These are phyloP conservation scores for Pyracantha coccinea DNA, from an alignment of 331 rosid species.

Conservation along the genomic window DNA sequence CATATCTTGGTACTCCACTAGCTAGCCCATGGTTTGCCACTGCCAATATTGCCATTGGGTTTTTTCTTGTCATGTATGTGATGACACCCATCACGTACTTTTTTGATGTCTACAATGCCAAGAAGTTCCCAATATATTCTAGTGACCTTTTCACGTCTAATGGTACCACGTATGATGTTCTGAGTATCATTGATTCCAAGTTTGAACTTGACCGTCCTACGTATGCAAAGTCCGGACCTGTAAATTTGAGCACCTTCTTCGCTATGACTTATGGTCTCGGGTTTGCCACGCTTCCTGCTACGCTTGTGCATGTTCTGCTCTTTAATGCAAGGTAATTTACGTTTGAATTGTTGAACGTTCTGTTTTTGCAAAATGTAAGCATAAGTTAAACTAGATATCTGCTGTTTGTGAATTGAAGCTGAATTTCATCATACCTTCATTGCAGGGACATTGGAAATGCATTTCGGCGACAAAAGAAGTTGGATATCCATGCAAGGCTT, in stretches of 20 bases:
- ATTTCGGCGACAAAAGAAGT: conserved; percentile 27
- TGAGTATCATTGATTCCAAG: conserved; percentile 40
- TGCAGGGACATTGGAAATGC: conserved; percentile 53
- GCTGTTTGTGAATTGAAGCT: neutral
- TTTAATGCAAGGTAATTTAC: conserved; percentile 57
- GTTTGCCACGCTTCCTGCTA: conserved; percentile 71
- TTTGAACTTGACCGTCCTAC: conserved; percentile 60
- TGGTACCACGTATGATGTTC: conserved; percentile 48
- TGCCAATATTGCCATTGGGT: conserved; percentile 58
- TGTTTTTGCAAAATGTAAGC: neutral
- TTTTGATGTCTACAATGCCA: conserved; percentile 41
- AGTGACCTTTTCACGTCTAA: conserved; percentile 49
- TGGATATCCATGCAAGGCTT: conserved; percentile 64
- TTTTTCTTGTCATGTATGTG: conserved; percentile 53
- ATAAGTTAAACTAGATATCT: neutral
- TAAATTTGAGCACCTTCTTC: conserved; percentile 78
- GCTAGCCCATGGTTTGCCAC: conserved; percentile 94
- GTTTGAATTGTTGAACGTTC: neutral
- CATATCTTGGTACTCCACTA: conserved; percentile 72
- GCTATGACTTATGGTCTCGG: conserved; percentile 84
- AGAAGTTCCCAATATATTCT: conserved; percentile 64
- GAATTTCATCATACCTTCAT: neutral
- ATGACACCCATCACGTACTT: conserved; percentile 67
- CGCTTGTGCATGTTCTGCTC: conserved; percentile 62
- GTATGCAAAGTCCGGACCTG: conserved; percentile 41